These are phyloP conservation scores for Echites panduratus DNA, from an alignment of 257 asterid genomes.

Conservation along the genomic window DNA sequence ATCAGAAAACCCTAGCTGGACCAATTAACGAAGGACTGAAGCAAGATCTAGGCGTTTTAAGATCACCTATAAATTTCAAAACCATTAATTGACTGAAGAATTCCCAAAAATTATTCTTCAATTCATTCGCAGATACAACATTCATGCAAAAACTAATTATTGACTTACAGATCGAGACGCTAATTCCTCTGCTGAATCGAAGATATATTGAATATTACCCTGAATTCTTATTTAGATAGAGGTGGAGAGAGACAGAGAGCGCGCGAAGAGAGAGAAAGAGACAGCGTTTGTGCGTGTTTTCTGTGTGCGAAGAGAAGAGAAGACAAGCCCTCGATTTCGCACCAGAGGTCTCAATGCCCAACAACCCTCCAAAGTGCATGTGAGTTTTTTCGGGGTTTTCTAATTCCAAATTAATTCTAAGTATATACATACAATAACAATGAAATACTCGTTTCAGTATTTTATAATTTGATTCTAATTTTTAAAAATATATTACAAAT, in stretches of 20 bases:
- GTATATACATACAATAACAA: too few species aligned
- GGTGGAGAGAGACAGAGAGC: background rate
- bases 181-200: conserved; percentile 19
- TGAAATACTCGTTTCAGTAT: too few species aligned
- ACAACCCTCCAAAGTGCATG: conserved; percentile 26
- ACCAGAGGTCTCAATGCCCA: conserved; percentile 26
- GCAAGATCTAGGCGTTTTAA: conserved; percentile 58
- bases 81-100: conserved; percentile 9
- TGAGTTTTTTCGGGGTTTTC: background rate
- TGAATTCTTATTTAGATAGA: background rate
- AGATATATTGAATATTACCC: conserved; percentile 12
- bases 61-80: conserved; percentile 5
- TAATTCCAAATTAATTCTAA: too few species aligned
- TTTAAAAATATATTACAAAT: too few species aligned
- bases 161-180: conserved; percentile 52
- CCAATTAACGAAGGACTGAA: conserved; percentile 21
- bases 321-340: conserved; percentile 53
- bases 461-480: too few species aligned
- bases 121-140: conserved; percentile 22
- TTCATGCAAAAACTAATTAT: conserved; percentile 11
- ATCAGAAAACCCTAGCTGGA: conserved; percentile 26
- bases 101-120: conserved; percentile 17
- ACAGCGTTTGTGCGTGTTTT: background rate
- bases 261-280: conserved; percentile 9
- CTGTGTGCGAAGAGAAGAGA: conserved; percentile 22